These are phyloP conservation scores for Ceratobasidium sp. DNA, from an alignment of 1,284 basidiomycete species.

Conservation along the genomic window DNA sequence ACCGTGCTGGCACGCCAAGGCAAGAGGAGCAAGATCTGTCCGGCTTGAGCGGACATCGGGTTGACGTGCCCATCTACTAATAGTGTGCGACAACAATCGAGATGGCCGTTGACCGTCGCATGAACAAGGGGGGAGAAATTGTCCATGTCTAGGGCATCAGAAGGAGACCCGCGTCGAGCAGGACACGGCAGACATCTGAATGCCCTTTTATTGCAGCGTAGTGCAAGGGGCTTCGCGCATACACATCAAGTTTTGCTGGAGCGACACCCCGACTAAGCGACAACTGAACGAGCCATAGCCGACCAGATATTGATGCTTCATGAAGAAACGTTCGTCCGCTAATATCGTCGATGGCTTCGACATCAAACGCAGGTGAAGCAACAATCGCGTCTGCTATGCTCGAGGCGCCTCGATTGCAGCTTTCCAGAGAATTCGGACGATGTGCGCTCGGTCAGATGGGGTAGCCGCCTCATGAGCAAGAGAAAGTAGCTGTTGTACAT, in stretches of 20 bases:
- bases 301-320: slow-evolving; percentile 88
- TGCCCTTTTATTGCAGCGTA: slow-evolving; percentile 97
- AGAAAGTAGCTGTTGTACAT: slow-evolving; percentile 73
- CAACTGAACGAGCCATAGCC: slow-evolving; percentile 78
- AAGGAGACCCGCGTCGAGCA: slow-evolving; percentile 74
- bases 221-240: slow-evolving; percentile 92
- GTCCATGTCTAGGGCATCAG: slow-evolving; percentile 85
- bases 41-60: slow-evolving; percentile 56
- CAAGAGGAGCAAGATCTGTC: slow-evolving; percentile 86
- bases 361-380: slow-evolving; percentile 82
- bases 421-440: slow-evolving; percentile 91
- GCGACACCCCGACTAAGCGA: slow-evolving; percentile 80
- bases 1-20: slow-evolving; percentile 89
- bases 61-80: slow-evolving; percentile 69
- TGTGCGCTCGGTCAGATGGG: slow-evolving; percentile 64
- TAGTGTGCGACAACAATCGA: slow-evolving; percentile 80
- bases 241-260: slow-evolving; percentile 78
- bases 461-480: slow-evolving; percentile 67
- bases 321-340: slow-evolving; percentile 96
- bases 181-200: slow-evolving; percentile 73
- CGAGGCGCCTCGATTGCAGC: slow-evolving; percentile 81
- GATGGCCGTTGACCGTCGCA: slow-evolving; percentile 86
- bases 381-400: slow-evolving; percentile 79
- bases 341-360: slow-evolving; percentile 93
- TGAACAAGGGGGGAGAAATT: slow-evolving; percentile 95